Conservation (phyloP, 371 early-diverging fungal genomes). For the Agmasoma carcini region DNA sequence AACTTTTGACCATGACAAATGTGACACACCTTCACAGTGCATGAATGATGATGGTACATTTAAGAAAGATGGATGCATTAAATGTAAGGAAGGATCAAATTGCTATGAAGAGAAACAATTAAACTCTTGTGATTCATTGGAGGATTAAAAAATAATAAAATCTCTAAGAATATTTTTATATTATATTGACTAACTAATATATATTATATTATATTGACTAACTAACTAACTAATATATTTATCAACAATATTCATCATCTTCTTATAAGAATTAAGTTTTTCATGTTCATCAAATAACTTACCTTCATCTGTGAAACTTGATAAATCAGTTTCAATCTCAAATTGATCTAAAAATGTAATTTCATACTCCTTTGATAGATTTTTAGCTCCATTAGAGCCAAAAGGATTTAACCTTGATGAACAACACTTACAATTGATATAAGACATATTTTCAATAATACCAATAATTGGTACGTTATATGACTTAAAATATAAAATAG, state of each 20-base stretch:
- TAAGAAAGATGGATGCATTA: too few species aligned
- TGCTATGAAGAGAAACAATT: too few species aligned
- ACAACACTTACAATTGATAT: conserved; percentile 82
- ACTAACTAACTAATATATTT: too few species aligned
- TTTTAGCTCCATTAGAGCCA: conserved; percentile 46
- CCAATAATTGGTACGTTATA: conserved; percentile 74
- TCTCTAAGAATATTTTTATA: too few species aligned
- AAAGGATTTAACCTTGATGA: conserved; percentile 26
- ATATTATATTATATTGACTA: background rate
- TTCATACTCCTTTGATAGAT: conserved; percentile 34
- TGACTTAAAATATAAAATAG: conserved; percentile 79
- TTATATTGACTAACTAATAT: background rate
- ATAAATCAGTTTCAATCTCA: conserved; percentile 18
- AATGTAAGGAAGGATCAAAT: too few species aligned
- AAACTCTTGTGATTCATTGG: too few species aligned
- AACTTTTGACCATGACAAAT: too few species aligned
- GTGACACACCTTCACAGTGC: too few species aligned
- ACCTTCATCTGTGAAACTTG: conserved; percentile 28
- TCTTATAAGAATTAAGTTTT: conserved; percentile 1
- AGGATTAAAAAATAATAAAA: too few species aligned
- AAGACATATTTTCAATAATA: conserved; percentile 92
- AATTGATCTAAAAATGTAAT: conserved; percentile 36
- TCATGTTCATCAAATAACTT: conserved; percentile 5
- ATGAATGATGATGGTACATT: too few species aligned
- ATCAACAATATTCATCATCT: conserved; percentile 1